Base-by-base conservation (phyloP, 108 stramenopile species). In the Schizochytrium sp. region DNA sequence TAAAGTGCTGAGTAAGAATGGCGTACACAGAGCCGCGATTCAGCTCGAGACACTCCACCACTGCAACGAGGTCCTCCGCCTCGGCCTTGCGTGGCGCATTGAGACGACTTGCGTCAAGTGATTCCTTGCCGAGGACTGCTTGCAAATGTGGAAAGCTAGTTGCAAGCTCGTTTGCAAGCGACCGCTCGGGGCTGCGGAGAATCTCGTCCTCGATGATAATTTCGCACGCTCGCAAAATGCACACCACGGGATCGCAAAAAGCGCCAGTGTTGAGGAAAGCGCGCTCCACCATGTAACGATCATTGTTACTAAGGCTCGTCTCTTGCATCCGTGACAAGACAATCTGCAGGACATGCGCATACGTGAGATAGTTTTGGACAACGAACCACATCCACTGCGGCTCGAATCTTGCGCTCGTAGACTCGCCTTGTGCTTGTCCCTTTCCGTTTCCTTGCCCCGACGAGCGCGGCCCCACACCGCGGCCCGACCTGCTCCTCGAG, bases 311-410 rank as follows among this genome's bases (percentile, higher is more conserved):
- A 0, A 83, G 76, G 48, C 51, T 53, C 48, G 76, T 53, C 51
- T 53, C 48, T 23, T 83, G 76, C 51, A 53, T 47, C 10, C 63
- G 63, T 0, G 63, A 12, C 0, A 69, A 41, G 45, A 83, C 51
- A 12, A 53, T 53, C 76, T 83, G 76, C 45, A 83, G 76, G 1
- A 83, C 51, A 16, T 83, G 48, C 2, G 76, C 8, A 23, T 83
- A 83, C 45, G 76, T 53, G 19, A 83, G 51, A 45, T 83, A 83
- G 28, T 83, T 47, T 45, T 83, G 76, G 16, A 83, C 23, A 12
- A 83, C 76, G 51, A 83, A 83, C 76, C 76, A 83, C 76, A 83
- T 83, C 76, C 76, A 83, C 19, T 47, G 51, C 51, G 76, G 48
- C 45, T 83, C 76, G 5, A 53, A 83, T n/a, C 48, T 47, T 45